Evolutionary conservation across 2,329 filamentous ascomycete species (phyloP).

Genomic region (Arthrinium phaeospermum): DNA sequence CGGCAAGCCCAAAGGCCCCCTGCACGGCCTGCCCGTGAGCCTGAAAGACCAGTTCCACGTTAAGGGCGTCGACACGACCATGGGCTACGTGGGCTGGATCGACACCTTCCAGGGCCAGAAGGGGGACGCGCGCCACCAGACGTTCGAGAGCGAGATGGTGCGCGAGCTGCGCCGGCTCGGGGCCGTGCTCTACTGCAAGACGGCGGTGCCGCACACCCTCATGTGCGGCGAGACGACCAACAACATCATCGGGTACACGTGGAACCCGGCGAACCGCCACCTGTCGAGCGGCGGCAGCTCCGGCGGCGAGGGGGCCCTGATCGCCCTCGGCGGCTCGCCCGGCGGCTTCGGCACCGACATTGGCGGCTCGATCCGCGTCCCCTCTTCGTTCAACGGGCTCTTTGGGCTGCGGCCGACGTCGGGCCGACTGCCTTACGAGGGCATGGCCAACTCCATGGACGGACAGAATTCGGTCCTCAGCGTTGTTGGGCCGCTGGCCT

Average conservation of each 20-base stretch:
- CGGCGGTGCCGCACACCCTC: slow-evolving; percentile 39
- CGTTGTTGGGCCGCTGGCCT: slow-evolving; percentile 41
- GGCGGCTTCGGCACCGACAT: slow-evolving; percentile 46
- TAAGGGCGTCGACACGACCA: slow-evolving; percentile 32
- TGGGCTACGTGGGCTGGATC: slow-evolving; percentile 32
- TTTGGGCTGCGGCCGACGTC: slow-evolving; percentile 38
- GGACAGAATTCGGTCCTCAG: slow-evolving; percentile 41
- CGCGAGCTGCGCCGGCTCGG: slow-evolving; percentile 23
- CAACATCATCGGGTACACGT: slow-evolving; percentile 45
- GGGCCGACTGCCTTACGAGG: slow-evolving; percentile 40
- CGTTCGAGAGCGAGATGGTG: slow-evolving; percentile 22
- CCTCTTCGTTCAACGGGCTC: slow-evolving; percentile 39
- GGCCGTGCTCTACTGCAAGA: slow-evolving; percentile 28
- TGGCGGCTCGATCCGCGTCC: slow-evolving; percentile 39
- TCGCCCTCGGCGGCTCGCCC: slow-evolving; percentile 40
- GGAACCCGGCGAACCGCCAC: slow-evolving; percentile 46
- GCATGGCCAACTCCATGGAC: slow-evolving; percentile 42
- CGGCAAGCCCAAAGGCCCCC: slow-evolving; percentile 21
- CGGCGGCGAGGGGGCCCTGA: slow-evolving; percentile 48
- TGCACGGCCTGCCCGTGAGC: slow-evolving; percentile 34
- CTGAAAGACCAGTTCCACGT: slow-evolving; percentile 36
- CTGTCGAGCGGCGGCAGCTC: slow-evolving; percentile 49
- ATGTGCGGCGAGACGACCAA: slow-evolving; percentile 33
- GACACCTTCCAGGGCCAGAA: slow-evolving; percentile 19
- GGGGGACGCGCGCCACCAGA: slow-evolving; percentile 9